Percentiles rank a stretch among this genome's conserved stretches.
These are phyloP conservation scores for Drosera spatulata DNA, from an alignment of 179 eudicot genomes.

Conservation along the genomic window DNA sequence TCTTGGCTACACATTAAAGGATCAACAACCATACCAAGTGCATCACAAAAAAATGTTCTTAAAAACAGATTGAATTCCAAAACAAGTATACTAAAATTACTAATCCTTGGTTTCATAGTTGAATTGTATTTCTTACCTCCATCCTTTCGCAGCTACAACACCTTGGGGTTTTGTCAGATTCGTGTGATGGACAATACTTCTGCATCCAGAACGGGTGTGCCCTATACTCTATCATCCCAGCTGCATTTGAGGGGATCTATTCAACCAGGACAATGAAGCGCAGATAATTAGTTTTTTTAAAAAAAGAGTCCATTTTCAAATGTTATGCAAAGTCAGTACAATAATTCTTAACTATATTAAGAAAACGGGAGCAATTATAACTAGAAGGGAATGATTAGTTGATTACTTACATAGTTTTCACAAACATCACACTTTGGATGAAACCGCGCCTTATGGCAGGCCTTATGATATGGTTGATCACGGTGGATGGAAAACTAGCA, in stretches of 20 bases:
- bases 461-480: slow-evolving; percentile 83
- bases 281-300: background rate
- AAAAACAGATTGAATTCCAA: too few species aligned
- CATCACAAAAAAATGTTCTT: background rate
- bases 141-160: slow-evolving; percentile 99
- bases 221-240: slow-evolving; percentile 89
- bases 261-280: background rate
- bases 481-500: slow-evolving; percentile 78
- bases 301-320: background rate
- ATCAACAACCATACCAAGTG: background rate
- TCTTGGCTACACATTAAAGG: slow-evolving; percentile 42
- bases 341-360: background rate
- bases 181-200: slow-evolving; percentile 94
- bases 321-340: background rate
- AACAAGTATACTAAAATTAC: too few species aligned
- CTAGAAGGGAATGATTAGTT: background rate
- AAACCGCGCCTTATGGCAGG: slow-evolving; percentile 80
- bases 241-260: slow-evolving; percentile 71
- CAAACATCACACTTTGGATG: slow-evolving; percentile 97
- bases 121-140: slow-evolving; percentile 49
- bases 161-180: slow-evolving; percentile 76
- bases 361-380: background rate
- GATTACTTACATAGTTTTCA: slow-evolving; percentile 56
- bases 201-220: slow-evolving; percentile 99
- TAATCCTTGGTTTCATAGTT: too few species aligned